Percentiles rank a stretch among this genome's conserved stretches.
phyloP scores from a whole-genome alignment of 768 basidiomycete genomes.

The Thelephora ganbajun region DNA sequence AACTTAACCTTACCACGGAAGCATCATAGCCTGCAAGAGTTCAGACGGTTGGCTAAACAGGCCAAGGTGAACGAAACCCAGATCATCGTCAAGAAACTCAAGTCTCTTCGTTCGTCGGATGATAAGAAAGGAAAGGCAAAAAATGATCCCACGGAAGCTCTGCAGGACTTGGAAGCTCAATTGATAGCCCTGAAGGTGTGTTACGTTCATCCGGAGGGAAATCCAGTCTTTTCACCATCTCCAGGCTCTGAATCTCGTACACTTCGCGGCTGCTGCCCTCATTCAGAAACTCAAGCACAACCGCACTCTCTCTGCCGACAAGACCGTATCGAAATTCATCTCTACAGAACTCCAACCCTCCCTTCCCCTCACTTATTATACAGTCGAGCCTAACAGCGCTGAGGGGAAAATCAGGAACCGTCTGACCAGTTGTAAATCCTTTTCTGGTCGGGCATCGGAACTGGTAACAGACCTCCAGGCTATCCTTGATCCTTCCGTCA shows the following conservation, averaged over 20 bases:
- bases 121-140: slow-evolving; percentile 7
- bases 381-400: slow-evolving; percentile 22
- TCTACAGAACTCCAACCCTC: slow-evolving; percentile 13
- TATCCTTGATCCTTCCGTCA: slow-evolving; percentile 22
- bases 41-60: neutral
- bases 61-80: neutral
- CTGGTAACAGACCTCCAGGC: slow-evolving; percentile 37
- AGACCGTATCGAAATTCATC: slow-evolving; percentile 23
- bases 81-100: neutral
- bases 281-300: slow-evolving; percentile 65
- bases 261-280: slow-evolving; percentile 51
- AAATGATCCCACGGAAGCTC: slow-evolving; percentile 24
- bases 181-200: slow-evolving; percentile 53
- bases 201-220: neutral
- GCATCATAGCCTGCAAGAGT: neutral
- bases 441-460: slow-evolving; percentile 42
- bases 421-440: slow-evolving; percentile 62
- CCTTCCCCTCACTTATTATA: neutral
- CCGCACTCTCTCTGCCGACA: slow-evolving; percentile 35
- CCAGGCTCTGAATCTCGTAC: slow-evolving; percentile 45
- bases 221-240: neutral
- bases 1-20: neutral
- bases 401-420: slow-evolving; percentile 54
- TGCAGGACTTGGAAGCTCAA: slow-evolving; percentile 39
- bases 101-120: neutral